Evolutionary conservation across 352 stramenopile species (phyloP).

Genomic region (Phytophthora aleatoria): DNA sequence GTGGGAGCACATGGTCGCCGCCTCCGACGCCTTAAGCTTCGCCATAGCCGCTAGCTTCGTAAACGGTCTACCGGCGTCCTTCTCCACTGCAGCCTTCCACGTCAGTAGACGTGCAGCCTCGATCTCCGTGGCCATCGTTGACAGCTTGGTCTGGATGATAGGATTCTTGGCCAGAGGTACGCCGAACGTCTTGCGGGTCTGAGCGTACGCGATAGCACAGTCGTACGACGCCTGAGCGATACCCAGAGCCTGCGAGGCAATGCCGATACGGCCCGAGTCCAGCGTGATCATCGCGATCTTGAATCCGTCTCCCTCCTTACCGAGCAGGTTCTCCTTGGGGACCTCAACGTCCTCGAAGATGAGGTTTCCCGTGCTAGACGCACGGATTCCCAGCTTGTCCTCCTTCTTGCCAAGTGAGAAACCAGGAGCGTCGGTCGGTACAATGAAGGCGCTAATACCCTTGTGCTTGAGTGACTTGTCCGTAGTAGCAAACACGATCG

Average conservation of each 20-base stretch:
- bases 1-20: conserved; percentile 95
- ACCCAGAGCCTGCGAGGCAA: conserved; percentile 94
- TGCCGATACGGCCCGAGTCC: conserved; percentile 94
- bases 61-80: conserved; percentile 90
- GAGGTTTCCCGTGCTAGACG: conserved; percentile 95
- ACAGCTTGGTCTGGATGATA: conserved; percentile 93
- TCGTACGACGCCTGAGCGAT: conserved; percentile 97
- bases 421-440: conserved; percentile 89
- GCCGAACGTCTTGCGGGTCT: conserved; percentile 95
- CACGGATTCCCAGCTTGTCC: conserved; percentile 97
- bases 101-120: conserved; percentile 94
- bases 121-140: conserved; percentile 92
- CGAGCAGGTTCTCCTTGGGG: conserved; percentile 88
- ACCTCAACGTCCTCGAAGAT: conserved; percentile 96
- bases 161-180: conserved; percentile 91
- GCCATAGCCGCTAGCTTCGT: conserved; percentile 96
- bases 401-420: conserved; percentile 98
- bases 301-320: conserved; percentile 87
- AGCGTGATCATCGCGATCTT: conserved; percentile 94
- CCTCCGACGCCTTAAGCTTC: conserved; percentile 96
- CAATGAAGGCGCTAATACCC: conserved; percentile 97
- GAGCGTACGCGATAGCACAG: conserved; percentile 95
- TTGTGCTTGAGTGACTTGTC: conserved; percentile 96
- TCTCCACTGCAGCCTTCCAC: conserved; percentile 93
- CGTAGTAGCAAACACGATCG: conserved; percentile 97